phyloP scores from a whole-genome alignment of 2,329 filamentous ascomycete species.

The Xylariaceae sp. region DNA sequence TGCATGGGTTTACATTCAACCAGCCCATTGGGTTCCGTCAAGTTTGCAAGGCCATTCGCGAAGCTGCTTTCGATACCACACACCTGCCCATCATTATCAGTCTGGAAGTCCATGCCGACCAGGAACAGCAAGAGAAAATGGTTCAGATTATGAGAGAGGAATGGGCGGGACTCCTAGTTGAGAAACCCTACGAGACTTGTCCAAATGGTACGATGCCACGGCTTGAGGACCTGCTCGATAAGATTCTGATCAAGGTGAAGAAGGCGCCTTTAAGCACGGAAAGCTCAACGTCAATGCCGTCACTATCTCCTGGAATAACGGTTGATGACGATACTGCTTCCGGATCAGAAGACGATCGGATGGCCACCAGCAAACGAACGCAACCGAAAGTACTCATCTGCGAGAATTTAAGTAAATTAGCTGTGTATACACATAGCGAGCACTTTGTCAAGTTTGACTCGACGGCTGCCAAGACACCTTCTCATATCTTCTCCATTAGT shows the following conservation, averaged over 20 bases:
- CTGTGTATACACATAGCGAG: conserved; percentile 86
- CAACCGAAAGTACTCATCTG: conserved; percentile 66
- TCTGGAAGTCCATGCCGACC: conserved; percentile 85
- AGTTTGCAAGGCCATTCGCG: conserved; percentile 79
- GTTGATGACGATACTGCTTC: conserved; percentile 45
- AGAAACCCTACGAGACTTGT: conserved; percentile 57
- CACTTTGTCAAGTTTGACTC: conserved; percentile 77
- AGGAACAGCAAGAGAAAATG: conserved; percentile 88
- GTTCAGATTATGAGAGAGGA: conserved; percentile 91
- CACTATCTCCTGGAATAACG: conserved; percentile 38
- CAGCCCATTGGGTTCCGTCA: conserved; percentile 85
- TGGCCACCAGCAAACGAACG: conserved; percentile 45
- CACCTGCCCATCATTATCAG: conserved; percentile 88
- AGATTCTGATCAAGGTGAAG: conserved; percentile 86
- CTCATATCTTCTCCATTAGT: conserved; percentile 85
- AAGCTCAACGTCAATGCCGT: conserved; percentile 42
- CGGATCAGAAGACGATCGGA: conserved; percentile 52
- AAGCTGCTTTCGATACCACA: conserved; percentile 77
- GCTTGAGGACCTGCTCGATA: conserved; percentile 73
- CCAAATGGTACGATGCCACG: conserved; percentile 66
- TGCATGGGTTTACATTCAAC: conserved; percentile 84
- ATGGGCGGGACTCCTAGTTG: conserved; percentile 78
- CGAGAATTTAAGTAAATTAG: conserved; percentile 73
- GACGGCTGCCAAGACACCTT: conserved; percentile 62
- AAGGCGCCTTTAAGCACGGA: conserved; percentile 47